A percentile compares a stretch with the other conserved stretches of the same genome.
Conservation (phyloP, 2,329 filamentous ascomycete genomes). For the Phialemonium atrogriseum region DNA sequence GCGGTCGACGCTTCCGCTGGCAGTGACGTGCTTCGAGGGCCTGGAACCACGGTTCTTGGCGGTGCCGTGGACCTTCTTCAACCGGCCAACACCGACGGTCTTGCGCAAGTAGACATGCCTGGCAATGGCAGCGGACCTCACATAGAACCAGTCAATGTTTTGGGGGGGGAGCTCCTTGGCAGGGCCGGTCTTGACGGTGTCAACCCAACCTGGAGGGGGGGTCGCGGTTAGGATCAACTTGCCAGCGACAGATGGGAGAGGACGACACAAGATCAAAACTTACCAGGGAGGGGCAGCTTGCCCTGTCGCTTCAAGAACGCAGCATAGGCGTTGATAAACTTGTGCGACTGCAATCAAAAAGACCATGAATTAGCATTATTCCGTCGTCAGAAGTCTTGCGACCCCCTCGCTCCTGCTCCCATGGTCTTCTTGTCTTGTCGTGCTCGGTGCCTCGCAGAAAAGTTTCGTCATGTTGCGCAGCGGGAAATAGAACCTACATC, state of each 20-base stretch:
- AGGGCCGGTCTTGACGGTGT: constrained; percentile 97
- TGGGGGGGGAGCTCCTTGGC: constrained; percentile 97
- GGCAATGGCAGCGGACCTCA: constrained; percentile 87
- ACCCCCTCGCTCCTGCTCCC: constrained; percentile 65
- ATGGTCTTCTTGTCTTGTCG: constrained; percentile 16
- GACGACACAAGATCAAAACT: constrained; percentile 31
- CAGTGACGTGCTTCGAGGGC: constrained; percentile 92
- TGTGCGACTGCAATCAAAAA: constrained; percentile 58
- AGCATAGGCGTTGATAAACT: constrained; percentile 81
- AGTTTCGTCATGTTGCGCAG: constrained; percentile 18
- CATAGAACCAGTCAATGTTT: constrained; percentile 94
- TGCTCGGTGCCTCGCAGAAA: constrained; percentile 2
- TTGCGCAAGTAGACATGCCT: constrained; percentile 99
- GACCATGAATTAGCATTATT: constrained; percentile 59
- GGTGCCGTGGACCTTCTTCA: constrained; percentile 91
- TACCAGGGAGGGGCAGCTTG: constrained; percentile 85
- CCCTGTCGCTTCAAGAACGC: constrained; percentile 91
- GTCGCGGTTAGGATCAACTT: neutral
- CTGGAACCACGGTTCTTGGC: constrained; percentile 94
- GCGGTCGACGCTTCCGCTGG: constrained; percentile 91
- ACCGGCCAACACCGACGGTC: constrained; percentile 95
- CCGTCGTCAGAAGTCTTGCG: constrained; percentile 67
- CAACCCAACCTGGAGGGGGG: constrained; percentile 98
- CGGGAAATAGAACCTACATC: constrained; percentile 53
- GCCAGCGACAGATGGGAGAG: neutral